Evolutionary conservation across 2,329 filamentous ascomycete species (phyloP).

Genomic region (Cladophialophora carrionii): DNA sequence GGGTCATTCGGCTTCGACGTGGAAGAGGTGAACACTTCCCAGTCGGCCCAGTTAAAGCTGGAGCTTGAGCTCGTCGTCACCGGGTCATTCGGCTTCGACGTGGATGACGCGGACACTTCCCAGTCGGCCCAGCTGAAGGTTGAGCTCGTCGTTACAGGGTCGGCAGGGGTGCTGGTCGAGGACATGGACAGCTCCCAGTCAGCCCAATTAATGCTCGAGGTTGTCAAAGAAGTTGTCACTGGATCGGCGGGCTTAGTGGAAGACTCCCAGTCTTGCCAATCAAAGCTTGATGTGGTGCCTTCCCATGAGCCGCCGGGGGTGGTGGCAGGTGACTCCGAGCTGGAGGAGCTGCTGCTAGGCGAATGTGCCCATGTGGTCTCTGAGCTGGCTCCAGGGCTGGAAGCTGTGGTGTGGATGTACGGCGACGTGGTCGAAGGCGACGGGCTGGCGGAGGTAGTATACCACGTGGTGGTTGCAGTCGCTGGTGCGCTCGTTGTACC

Average conservation of each 20-base stretch:
- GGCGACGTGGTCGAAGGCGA: constrained; percentile 4
- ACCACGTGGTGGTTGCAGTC: constrained; percentile 6
- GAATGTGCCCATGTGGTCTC: neutral
- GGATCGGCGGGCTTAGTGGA: neutral
- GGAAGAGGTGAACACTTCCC: constrained; percentile 5
- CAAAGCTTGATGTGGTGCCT: neutral
- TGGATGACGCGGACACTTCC: neutral
- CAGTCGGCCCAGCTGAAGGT: constrained; percentile 5
- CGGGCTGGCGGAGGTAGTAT: neutral
- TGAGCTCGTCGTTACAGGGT: neutral
- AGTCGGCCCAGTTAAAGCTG: constrained; percentile 6
- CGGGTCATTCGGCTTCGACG: neutral
- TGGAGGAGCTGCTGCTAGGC: neutral
- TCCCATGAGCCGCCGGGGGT: neutral
- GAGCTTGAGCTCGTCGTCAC: neutral
- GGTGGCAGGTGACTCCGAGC: neutral
- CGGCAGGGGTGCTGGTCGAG: neutral
- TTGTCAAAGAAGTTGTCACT: constrained; percentile 1
- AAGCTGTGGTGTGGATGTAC: constrained; percentile 7
- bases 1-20: constrained; percentile 2
- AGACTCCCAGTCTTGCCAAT: constrained; percentile 4
- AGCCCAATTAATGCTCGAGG: constrained; percentile 3
- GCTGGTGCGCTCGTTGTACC: neutral
- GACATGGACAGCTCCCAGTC: constrained; percentile 17
- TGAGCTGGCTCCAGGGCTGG: neutral